Conservation (phyloP, 306 rosid genomes). For the Trifolium fragiferum region DNA sequence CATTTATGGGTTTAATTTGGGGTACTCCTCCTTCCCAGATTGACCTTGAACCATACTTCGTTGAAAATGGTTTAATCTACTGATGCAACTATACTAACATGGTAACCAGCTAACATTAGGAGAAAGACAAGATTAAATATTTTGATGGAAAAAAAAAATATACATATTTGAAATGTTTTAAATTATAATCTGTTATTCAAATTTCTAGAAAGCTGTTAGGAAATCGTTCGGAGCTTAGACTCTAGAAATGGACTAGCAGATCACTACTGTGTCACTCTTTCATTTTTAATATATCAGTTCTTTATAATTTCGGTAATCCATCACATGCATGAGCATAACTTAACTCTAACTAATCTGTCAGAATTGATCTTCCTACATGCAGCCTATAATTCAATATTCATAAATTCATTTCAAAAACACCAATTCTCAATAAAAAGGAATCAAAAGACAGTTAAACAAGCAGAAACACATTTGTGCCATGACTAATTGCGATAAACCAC, state of each 20-base stretch:
- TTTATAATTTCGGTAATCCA: not conserved
- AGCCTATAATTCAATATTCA: conserved; percentile 30
- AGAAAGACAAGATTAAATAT: not conserved
- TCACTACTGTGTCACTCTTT: not conserved
- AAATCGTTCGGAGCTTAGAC: not conserved
- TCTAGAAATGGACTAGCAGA: not conserved
- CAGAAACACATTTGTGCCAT: conserved; percentile 19
- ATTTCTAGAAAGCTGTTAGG: not conserved
- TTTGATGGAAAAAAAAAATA: not conserved
- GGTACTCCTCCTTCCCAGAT: not conserved
- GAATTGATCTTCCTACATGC: conserved; percentile 14
- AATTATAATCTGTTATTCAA: not conserved
- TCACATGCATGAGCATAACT: conserved; percentile 19
- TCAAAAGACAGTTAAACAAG: conserved; percentile 19
- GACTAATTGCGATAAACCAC: not conserved
- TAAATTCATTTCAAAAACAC: conserved; percentile 13
- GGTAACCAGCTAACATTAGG: conserved; percentile 8
- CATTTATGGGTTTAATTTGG: not conserved
- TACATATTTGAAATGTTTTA: not conserved
- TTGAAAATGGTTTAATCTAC: conserved; percentile 27
- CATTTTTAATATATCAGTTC: not conserved
- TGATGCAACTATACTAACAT: not conserved
- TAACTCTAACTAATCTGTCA: conserved; percentile 19
- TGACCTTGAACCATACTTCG: conserved; percentile 13
- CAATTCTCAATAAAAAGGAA: conserved; percentile 11